Conservation (phyloP, 2,329 filamentous ascomycete species). For the Mariannaea sp. region DNA sequence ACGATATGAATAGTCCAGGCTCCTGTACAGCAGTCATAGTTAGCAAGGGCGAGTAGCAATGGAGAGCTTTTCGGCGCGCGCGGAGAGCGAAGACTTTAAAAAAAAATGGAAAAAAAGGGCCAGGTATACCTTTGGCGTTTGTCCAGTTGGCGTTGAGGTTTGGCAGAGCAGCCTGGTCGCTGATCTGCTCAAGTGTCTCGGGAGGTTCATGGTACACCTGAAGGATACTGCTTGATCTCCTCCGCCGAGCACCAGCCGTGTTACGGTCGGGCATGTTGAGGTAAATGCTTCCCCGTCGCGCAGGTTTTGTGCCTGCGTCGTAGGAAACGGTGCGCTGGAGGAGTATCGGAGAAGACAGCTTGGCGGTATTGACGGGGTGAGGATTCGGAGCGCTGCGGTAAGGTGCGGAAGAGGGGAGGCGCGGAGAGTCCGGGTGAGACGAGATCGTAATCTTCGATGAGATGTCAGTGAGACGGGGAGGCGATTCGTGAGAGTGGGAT, state of each 20-base stretch:
- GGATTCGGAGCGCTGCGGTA: conserved; percentile 20
- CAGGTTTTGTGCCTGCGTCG: conserved; percentile 77
- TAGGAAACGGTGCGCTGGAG: conserved; percentile 90
- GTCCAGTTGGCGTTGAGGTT: conserved; percentile 99
- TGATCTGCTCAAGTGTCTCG: conserved; percentile 96
- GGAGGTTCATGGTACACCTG: conserved; percentile 94
- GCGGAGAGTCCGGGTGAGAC: conserved; percentile 13
- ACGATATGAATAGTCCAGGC: conserved; percentile 98
- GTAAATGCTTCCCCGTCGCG: conserved; percentile 64
- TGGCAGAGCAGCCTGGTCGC: conserved; percentile 90
- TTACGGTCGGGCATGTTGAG: conserved; percentile 64
- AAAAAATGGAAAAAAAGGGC: too few species aligned
- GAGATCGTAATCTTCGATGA: conserved; percentile 17
- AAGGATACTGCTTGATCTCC: conserved; percentile 92
- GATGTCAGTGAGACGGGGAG: conserved; percentile 16
- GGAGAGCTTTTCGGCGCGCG: conserved; percentile 8
- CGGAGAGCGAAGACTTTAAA: conserved; percentile 3
- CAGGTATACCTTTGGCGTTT: conserved; percentile 85
- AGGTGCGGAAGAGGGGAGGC: conserved; percentile 13
- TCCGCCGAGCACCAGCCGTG: conserved; percentile 66
- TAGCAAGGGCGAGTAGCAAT: conserved; percentile 19
- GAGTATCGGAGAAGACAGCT: conserved; percentile 89
- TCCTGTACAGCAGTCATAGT: conserved; percentile 58
- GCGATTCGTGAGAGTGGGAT: conserved; percentile 13
- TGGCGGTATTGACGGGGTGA: conserved; percentile 74